Evolutionary conservation across 139 green algal genomes (phyloP), one percentile per base, ranked within the genome.

Genomic region (Microglena sp.): DNA sequence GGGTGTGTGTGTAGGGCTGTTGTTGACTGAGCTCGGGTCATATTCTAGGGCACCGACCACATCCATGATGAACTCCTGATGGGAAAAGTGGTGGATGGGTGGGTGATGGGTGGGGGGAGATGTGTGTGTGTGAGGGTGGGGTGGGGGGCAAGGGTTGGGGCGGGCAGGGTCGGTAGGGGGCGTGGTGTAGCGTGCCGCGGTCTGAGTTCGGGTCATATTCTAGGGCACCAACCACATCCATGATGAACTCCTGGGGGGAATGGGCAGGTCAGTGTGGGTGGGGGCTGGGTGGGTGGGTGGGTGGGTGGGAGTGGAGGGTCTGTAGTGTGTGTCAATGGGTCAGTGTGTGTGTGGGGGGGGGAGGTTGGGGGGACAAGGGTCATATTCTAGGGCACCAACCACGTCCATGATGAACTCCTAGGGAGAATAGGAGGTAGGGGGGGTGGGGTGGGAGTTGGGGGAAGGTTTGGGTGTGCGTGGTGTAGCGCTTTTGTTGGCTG

Each of bases 31-130:
- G 68, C 21, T 90, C 83, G 89, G 88, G 68, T 96, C 87, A 56
- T 96, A 93, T 82, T 98, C 93, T 60, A 98, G 80, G 33, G 83
- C 85, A 2, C 91, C 92, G 8, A 98, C 71, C 8, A 96, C 76
- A 55, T 92, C 86, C 77, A 93, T 89, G 7, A 96, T 88, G 64
- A 85, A 72, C 60, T 91, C 77, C 44, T 98, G n/a, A n/a, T n/a
- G n/a, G n/a, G n/a, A n/a, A n/a, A n/a, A n/a, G n/a, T n/a, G n/a
- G n/a, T n/a, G n/a, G n/a, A n/a, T n/a, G n/a, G n/a, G n/a, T n/a
- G n/a, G n/a, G n/a, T n/a, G n/a, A n/a, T n/a, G n/a, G n/a, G n/a
- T n/a, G n/a, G n/a, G n/a, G n/a, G n/a, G n/a, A n/a, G n/a, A n/a
- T n/a, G n/a, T n/a, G n/a, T n/a, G n/a, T n/a, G n/a, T n/a, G n/a